These are phyloP conservation scores for Gillenia trifoliata DNA, from an alignment of 306 rosid genomes.

Conservation along the genomic window DNA sequence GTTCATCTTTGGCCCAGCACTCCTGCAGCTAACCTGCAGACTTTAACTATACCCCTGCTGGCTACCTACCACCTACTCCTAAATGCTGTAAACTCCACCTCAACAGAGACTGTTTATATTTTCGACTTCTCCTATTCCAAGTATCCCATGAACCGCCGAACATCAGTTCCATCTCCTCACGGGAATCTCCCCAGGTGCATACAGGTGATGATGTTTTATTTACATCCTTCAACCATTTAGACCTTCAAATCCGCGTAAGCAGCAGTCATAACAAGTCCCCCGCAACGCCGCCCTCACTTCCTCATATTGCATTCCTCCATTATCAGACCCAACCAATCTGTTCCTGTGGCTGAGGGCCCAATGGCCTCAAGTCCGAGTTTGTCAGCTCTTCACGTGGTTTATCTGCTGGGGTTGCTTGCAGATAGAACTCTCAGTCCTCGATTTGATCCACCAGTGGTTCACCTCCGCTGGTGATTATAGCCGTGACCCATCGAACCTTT, in stretches of 20 bases:
- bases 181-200: slow-evolving; percentile 38
- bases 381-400: slow-evolving; percentile 16
- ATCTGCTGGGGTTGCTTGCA: slow-evolving; percentile 28
- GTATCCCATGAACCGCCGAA: slow-evolving; percentile 30
- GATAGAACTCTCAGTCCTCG: slow-evolving; percentile 26
- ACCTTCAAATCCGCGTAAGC: slow-evolving; percentile 36
- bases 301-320: slow-evolving; percentile 26
- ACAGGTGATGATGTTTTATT: too few relatives aligned
- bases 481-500: slow-evolving; percentile 1
- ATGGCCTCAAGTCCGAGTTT: slow-evolving; percentile 14
- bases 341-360: slow-evolving; percentile 21
- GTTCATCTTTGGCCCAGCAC: slow-evolving; percentile 24
- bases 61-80: slow-evolving; percentile 3
- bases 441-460: slow-evolving; percentile 17
- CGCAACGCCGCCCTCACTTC: slow-evolving; percentile 19
- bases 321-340: slow-evolving; percentile 19
- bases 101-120: slow-evolving; percentile 23
- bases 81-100: slow-evolving; percentile 26
- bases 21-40: slow-evolving; percentile 29
- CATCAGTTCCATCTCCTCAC: slow-evolving; percentile 27
- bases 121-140: slow-evolving; percentile 23
- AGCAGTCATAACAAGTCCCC: slow-evolving; percentile 29
- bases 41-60: slow-evolving; percentile 4
- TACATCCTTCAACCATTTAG: slow-evolving; percentile 54
- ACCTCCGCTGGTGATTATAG: slow-evolving; percentile 9